These are phyloP conservation scores for Mollisiaceae sp. DNA, from an alignment of 2,329 filamentous ascomycete genomes.

Conservation along the genomic window DNA sequence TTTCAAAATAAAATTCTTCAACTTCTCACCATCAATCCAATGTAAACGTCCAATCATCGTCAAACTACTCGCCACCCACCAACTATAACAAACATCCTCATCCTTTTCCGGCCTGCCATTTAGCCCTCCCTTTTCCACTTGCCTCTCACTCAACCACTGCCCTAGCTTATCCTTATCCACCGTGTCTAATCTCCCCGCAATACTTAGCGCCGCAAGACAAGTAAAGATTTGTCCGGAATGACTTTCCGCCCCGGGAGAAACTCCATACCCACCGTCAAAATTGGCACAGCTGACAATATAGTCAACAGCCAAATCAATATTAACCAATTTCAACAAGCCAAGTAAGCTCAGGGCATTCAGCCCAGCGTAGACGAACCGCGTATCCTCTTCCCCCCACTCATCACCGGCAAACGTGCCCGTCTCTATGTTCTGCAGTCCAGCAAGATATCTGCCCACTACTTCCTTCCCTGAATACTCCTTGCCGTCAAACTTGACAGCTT, in stretches of 20 bases:
- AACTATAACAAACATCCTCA: constrained; percentile 98
- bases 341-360: constrained; percentile 89
- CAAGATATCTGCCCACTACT: constrained; percentile 83
- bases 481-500: constrained; percentile 34
- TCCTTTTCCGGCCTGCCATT: constrained; percentile 95
- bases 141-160: constrained; percentile 91
- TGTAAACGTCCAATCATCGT: constrained; percentile 86
- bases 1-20: constrained; percentile 80
- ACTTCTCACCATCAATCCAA: constrained; percentile 87
- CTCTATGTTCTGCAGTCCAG: constrained; percentile 76
- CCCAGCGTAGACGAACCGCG: constrained; percentile 89
- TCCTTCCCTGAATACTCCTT: constrained; percentile 57
- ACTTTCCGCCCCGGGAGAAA: constrained; percentile 87
- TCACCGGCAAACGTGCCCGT: constrained; percentile 92
- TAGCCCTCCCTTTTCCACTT: constrained; percentile 83
- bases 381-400: constrained; percentile 96
- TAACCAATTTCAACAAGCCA: constrained; percentile 71
- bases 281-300: constrained; percentile 86
- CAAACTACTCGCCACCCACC: constrained; percentile 95
- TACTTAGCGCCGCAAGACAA: constrained; percentile 84
- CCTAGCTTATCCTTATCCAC: constrained; percentile 83
- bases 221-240: constrained; percentile 97
- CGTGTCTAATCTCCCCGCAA: constrained; percentile 80
- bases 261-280: constrained; percentile 92
- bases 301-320: constrained; percentile 79